Base-by-base conservation (phyloP, 2,329 filamentous ascomycete species). In the Dichotomopilus funicola region DNA sequence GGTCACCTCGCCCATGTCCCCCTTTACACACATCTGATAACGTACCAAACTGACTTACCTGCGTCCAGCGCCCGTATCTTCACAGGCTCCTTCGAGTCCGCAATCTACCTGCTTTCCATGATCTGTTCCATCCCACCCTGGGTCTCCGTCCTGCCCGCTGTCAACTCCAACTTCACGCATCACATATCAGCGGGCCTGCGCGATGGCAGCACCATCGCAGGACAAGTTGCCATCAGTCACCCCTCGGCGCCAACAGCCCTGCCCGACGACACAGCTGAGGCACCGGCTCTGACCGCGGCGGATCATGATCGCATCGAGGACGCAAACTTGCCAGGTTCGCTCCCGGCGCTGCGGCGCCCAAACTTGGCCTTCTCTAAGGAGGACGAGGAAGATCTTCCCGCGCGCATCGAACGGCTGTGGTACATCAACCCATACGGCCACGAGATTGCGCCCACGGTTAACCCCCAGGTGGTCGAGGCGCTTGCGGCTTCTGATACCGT, bases 351-450 rank as follows among this genome's bases (percentile, higher is more conserved):
- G 1, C 80, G 91, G 6, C 85, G 87, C 55, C 89, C 87, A 50
- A 89, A 95, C 60, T 91, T 96, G 58, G 76, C 78, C 4, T 95
- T 96, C 68, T 87, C 81, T 66, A 97, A 97, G 72, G 71, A 76
- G 65, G 77, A 82, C 41, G 86, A 90, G 60, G 83, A 88, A 58
- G 88, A 92, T 53, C 76, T 97, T 1, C 81, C 89, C 0, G 79
- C 87, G 0, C 80, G 89, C 34, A 95, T 97, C 63, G 78, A 85
- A 53, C 76, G 91, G 2, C 79, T 97, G 36, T 97, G 91, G 90
- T 97, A 97, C 74, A 97, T 97, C 73, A 97, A 96, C 66, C 92
- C 92, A 0, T 97, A 96, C 69, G 92, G 92, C n/a, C 90, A 96
- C 68, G 91, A 96, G 71, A 96, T 97, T 62, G 83, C 86, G 13